Evolutionary conservation across 2,329 filamentous ascomycete genomes (phyloP), one percentile per base, ranked within the genome.

Genomic region (Emergomyces africanus): DNA sequence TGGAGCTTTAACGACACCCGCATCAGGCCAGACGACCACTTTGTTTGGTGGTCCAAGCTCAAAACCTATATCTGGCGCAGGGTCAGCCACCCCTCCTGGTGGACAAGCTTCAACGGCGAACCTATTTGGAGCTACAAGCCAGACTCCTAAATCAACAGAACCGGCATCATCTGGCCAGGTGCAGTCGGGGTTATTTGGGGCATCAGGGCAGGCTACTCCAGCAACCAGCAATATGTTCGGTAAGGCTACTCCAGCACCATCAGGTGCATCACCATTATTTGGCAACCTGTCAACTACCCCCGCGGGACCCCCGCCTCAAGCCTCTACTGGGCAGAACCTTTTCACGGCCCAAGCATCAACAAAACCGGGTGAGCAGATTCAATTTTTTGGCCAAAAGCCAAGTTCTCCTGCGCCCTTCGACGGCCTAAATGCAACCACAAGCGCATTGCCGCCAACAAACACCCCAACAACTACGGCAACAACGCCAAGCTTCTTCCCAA

Each of bases 271-370:
- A n/a, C 61, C 61, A 18, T 61, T 73, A 51, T 76, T 77, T 61
- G 70, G 68, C 50, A 73, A 70, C 59, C 64, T 71, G 54, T 79
- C 78, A 18, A 79, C 78, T 20, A 80, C 78, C 37, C 78, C 78
- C 55, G 77, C 77, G 57, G 77, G 77, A 6, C 76, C 76, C 61
- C 78, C 78, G 33, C 77, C 77, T 37, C 62, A 67, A 35, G 65
- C 63, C 44, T 61, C 63, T 44, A 64, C 72, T 48, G 63, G 67
- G 23, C 68, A 67, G 9, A 60, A 66, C 49, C 62, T 70, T 23
- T 70, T 70, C 57, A 65, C 66, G 37, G 50, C 25, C 30, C 66
- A 68, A 53, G 30, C 60, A 18, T 62, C 62, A 54, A 65, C 66
- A 58, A 68, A 72, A 58, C 61, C 71, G 39, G 63, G 64, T 15